Percentiles rank a stretch among this genome's conserved stretches.
These are phyloP conservation scores for Skeletonema potamos DNA, from an alignment of 108 stramenopile genomes.

Conservation along the genomic window DNA sequence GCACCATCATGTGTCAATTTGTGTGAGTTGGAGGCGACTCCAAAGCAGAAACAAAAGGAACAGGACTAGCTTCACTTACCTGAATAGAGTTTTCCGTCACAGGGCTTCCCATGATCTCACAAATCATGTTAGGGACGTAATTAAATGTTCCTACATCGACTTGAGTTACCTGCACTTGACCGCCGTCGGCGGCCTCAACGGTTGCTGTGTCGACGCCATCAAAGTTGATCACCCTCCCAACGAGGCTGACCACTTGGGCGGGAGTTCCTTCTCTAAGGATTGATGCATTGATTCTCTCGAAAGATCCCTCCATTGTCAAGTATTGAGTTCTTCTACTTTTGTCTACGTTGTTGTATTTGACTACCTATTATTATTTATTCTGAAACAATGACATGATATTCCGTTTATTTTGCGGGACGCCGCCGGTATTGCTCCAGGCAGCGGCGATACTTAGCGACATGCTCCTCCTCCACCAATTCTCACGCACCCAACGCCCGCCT, in stretches of 20 bases:
- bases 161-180: slow-evolving; percentile 3
- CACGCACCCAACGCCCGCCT: too few species aligned
- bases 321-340: too few species aligned
- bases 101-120: slow-evolving; percentile 34
- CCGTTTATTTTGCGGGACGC: background rate
- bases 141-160: slow-evolving; percentile 3
- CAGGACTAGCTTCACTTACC: slow-evolving; percentile 1
- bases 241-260: slow-evolving; percentile 9
- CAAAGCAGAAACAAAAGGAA: background rate
- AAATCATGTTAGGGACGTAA: slow-evolving; percentile 10
- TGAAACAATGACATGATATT: background rate
- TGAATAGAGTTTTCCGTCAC: slow-evolving; percentile 6
- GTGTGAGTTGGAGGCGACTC: background rate
- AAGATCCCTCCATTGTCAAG: background rate
- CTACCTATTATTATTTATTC: too few species aligned
- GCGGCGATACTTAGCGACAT: too few species aligned
- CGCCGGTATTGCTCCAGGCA: too few species aligned
- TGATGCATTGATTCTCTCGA: background rate
- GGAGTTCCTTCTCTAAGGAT: background rate
- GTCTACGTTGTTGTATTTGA: too few species aligned
- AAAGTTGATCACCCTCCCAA: slow-evolving; percentile 21
- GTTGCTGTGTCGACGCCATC: slow-evolving; percentile 20
- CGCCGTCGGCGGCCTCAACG: slow-evolving; percentile 40
- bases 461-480: too few species aligned
- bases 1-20: background rate